A percentile compares a stretch with the other conserved stretches of the same genome.
phyloP scores from a whole-genome alignment of 371 early-diverging fungal species.

The Mucor piriformis region DNA sequence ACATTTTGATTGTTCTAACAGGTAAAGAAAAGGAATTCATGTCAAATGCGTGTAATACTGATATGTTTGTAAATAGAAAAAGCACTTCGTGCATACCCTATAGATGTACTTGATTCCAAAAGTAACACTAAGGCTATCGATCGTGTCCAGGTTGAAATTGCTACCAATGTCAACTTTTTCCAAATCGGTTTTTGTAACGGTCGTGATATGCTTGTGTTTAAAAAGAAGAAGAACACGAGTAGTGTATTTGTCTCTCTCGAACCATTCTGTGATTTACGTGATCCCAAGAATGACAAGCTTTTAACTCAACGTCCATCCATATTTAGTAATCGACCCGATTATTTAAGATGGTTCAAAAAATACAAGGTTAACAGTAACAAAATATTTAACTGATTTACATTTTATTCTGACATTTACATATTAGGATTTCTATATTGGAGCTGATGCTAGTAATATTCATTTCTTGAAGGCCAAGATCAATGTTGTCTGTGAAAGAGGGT shows the following conservation, averaged over 20 bases:
- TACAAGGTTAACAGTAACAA: conserved; percentile 24
- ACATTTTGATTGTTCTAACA: conserved; percentile 50
- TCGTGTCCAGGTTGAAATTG: conserved; percentile 58
- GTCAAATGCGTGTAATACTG: too few species aligned
- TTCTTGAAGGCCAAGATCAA: conserved; percentile 76
- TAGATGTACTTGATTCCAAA: conserved; percentile 56
- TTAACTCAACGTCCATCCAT: conserved; percentile 26
- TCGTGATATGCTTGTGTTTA: conserved; percentile 62
- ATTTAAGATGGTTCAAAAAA: conserved; percentile 38
- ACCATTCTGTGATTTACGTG: conserved; percentile 47
- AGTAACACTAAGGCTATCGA: conserved; percentile 41
- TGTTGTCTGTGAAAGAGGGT: conserved; percentile 84
- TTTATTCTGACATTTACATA: not conserved
- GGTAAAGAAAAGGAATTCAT: not conserved
- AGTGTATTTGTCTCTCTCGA: conserved; percentile 47
- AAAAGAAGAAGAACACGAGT: conserved; percentile 54
- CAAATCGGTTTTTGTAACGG: conserved; percentile 73
- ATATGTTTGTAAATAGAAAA: conserved; percentile 46
- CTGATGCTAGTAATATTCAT: conserved; percentile 76
- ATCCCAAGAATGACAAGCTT: conserved; percentile 37
- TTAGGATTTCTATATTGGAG: conserved; percentile 83
- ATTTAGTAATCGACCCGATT: conserved; percentile 32
- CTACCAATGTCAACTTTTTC: conserved; percentile 75
- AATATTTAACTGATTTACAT: not conserved
- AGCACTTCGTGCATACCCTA: conserved; percentile 65